These are phyloP conservation scores for Zygoascus flipseniorum DNA, from an alignment of 805 yeast species.

Conservation along the genomic window DNA sequence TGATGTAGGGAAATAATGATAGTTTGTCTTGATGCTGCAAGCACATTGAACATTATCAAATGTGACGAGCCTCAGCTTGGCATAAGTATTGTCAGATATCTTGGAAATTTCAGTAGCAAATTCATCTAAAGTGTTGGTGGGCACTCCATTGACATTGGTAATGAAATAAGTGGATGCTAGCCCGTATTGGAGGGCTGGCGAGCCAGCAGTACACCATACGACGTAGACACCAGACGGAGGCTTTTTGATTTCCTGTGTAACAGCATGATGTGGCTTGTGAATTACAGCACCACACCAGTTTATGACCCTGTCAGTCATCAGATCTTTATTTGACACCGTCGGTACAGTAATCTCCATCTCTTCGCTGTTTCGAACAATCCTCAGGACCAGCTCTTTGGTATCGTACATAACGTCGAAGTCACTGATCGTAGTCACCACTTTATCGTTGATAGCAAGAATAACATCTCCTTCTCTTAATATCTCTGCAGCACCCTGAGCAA, in stretches of 20 bases:
- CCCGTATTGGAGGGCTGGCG: slow-evolving; percentile 80
- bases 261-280: slow-evolving; percentile 90
- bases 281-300: slow-evolving; percentile 78
- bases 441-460: slow-evolving; percentile 58
- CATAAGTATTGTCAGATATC: slow-evolving; percentile 73
- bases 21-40: slow-evolving; percentile 73
- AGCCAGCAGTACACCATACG: slow-evolving; percentile 64
- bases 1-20: slow-evolving; percentile 70
- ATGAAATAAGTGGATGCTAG: slow-evolving; percentile 74
- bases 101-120: slow-evolving; percentile 58
- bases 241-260: slow-evolving; percentile 68
- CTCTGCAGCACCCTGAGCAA: slow-evolving; percentile 38
- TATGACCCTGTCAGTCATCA: slow-evolving; percentile 58
- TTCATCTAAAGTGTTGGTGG: slow-evolving; percentile 60
- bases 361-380: slow-evolving; percentile 63
- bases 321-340: slow-evolving; percentile 49
- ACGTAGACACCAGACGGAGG: slow-evolving; percentile 82
- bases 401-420: slow-evolving; percentile 49
- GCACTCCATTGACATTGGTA: slow-evolving; percentile 76
- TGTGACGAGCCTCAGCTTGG: slow-evolving; percentile 70
- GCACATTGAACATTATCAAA: slow-evolving; percentile 86
- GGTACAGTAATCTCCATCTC: slow-evolving; percentile 55
- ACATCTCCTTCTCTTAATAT: slow-evolving; percentile 57
- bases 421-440: slow-evolving; percentile 54
- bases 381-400: slow-evolving; percentile 41